Evolutionary conservation across 805 yeast genomes (phyloP).

Genomic region (Cyberlindnera maritima): DNA sequence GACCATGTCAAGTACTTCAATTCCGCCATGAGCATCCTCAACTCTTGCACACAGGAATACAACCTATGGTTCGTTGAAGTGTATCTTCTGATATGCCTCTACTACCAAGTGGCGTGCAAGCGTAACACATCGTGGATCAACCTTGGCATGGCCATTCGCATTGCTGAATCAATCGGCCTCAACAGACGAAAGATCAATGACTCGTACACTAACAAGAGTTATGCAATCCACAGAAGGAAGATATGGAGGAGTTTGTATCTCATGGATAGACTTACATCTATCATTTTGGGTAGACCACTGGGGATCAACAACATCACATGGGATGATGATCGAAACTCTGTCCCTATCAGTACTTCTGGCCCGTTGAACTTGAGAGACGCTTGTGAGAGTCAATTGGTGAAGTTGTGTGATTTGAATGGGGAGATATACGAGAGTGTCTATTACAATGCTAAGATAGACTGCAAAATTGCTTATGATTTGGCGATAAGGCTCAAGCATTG

Average conservation of each 20-base stretch:
- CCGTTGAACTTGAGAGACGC: conserved; percentile 27
- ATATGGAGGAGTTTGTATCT: conserved; percentile 32
- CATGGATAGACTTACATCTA: conserved; percentile 33
- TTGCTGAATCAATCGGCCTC: conserved; percentile 40
- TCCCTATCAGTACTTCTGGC: conserved; percentile 25
- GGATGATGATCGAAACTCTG: conserved; percentile 31
- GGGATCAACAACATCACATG: conserved; percentile 35
- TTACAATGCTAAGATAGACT: conserved; percentile 30
- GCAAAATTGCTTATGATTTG: conserved; percentile 22
- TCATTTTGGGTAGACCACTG: conserved; percentile 36
- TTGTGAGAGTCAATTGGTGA: conserved; percentile 31
- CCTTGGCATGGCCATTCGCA: conserved; percentile 38
- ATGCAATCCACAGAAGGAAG: conserved; percentile 28
- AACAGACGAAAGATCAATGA: conserved; percentile 37
- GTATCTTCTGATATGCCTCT: conserved; percentile 36
- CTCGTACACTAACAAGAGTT: conserved; percentile 21
- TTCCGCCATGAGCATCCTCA: conserved; percentile 31
- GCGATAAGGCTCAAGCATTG: conserved; percentile 20
- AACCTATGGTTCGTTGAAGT: conserved; percentile 40
- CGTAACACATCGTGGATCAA: conserved; percentile 42
- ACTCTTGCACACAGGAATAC: conserved; percentile 34
- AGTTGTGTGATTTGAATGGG: conserved; percentile 31
- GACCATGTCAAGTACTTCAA: conserved; percentile 34
- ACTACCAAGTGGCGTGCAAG: conserved; percentile 36
- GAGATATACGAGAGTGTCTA: conserved; percentile 31